Evolutionary conservation across 306 rosid genomes (phyloP).

Genomic region (Cucumis sativus): Cucumber_9930_V3 NC_026656.2:4057501-4058000

Average conservation of each 20-base stretch:
- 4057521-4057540: neutral
- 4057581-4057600: conserved; percentile 7
- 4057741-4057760: neutral
- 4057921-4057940: too few relatives aligned
- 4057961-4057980: too few relatives aligned
- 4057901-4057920: too few relatives aligned
- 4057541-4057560: conserved; percentile 2
- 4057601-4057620: conserved; percentile 15
- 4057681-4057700: conserved; percentile 1
- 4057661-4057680: neutral
- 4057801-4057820: neutral
- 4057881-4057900: too few relatives aligned
- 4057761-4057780: conserved; percentile 2
- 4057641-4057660: neutral
- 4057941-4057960: too few relatives aligned
- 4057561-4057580: conserved; percentile 9
- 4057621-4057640: neutral
- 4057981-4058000: too few relatives aligned
- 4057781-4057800: neutral
- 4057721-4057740: neutral
- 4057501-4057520: neutral
- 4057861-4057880: too few relatives aligned
- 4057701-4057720: neutral
- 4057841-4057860: too few relatives aligned
- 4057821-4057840: too few relatives aligned